A percentile compares a stretch with the other conserved stretches of the same genome.
Conservation (phyloP, 192 early-diverging fungal species). For the Mortierella claussenii region DNA sequence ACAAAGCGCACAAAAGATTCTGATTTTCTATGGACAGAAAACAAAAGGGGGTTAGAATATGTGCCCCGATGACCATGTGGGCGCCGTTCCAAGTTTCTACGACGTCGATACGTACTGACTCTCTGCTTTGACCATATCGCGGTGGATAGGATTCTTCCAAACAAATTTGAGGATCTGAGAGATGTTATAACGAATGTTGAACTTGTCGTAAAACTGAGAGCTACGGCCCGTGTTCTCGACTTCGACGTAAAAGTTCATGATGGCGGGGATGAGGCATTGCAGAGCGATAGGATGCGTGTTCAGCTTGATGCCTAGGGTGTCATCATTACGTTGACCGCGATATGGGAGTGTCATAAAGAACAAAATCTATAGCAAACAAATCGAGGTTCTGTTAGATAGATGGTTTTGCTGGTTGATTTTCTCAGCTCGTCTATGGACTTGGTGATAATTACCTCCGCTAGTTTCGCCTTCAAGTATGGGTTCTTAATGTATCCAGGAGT, state of each 20-base stretch:
- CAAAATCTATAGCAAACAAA: constrained; percentile 65
- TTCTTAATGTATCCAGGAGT: constrained; percentile 89
- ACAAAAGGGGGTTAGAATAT: too few relatives aligned
- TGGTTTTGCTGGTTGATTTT: background rate
- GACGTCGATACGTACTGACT: constrained; percentile 63
- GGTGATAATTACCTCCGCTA: constrained; percentile 79
- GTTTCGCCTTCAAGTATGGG: constrained; percentile 93
- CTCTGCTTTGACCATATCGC: constrained; percentile 68
- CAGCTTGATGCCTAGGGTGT: constrained; percentile 69
- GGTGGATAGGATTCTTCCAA: constrained; percentile 80
- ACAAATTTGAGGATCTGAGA: constrained; percentile 88
- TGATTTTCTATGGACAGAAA: constrained; percentile 20
- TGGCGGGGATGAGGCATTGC: constrained; percentile 77
- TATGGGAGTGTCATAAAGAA: constrained; percentile 84
- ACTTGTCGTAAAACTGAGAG: constrained; percentile 98
- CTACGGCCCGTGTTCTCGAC: constrained; percentile 93
- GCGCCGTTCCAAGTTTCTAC: background rate
- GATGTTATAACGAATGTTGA: constrained; percentile 97
- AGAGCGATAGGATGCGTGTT: constrained; percentile 82
- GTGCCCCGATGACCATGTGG: background rate
- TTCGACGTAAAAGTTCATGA: constrained; percentile 95
- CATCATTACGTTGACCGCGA: constrained; percentile 62
- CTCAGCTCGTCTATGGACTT: background rate
- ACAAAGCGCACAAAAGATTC: constrained; percentile 91
- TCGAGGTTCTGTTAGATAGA: background rate